A percentile compares a stretch with the other conserved stretches of the same genome.
Evolutionary conservation across 1,284 basidiomycete species (phyloP).

Genomic region (Xanthoconium separans): DNA sequence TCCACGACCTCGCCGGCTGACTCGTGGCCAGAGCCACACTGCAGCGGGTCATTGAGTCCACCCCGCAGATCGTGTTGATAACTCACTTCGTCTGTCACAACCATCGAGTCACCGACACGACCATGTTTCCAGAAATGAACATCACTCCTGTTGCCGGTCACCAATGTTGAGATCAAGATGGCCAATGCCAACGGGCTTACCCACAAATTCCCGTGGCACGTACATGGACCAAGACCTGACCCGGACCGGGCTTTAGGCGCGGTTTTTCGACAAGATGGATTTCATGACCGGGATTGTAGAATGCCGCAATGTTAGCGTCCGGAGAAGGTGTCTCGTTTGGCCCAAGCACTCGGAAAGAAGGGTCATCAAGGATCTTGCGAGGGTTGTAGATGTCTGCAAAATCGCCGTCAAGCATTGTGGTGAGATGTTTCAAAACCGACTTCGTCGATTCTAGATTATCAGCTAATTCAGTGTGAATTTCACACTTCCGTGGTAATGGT

Average conservation of each 20-base stretch:
- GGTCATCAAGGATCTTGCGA: slow-evolving; percentile 50
- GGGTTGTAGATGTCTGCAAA: slow-evolving; percentile 49
- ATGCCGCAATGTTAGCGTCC: slow-evolving; percentile 55
- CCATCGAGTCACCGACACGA: slow-evolving; percentile 62
- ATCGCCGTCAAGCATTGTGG: slow-evolving; percentile 24
- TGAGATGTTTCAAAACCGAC: not conserved
- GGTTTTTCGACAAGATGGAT: slow-evolving; percentile 64
- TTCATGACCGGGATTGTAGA: slow-evolving; percentile 58
- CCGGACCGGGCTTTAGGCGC: slow-evolving; percentile 52
- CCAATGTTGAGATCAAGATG: not conserved
- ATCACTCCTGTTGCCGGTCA: slow-evolving; percentile 43
- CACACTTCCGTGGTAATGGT: not conserved
- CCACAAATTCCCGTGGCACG: slow-evolving; percentile 66
- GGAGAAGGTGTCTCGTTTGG: slow-evolving; percentile 45
- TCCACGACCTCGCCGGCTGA: slow-evolving; percentile 63
- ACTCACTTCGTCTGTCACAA: slow-evolving; percentile 58
- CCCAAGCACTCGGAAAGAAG: slow-evolving; percentile 48
- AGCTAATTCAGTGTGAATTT: not conserved
- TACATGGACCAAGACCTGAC: slow-evolving; percentile 61
- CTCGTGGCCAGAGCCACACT: slow-evolving; percentile 67
- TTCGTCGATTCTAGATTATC: not conserved
- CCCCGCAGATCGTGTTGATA: not conserved
- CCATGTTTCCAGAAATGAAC: slow-evolving; percentile 70
- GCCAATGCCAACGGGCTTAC: slow-evolving; percentile 30
- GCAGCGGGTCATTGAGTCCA: not conserved